These are phyloP conservation scores for Rhizopogon vesiculosus DNA, from an alignment of 768 basidiomycete species.

Conservation along the genomic window DNA sequence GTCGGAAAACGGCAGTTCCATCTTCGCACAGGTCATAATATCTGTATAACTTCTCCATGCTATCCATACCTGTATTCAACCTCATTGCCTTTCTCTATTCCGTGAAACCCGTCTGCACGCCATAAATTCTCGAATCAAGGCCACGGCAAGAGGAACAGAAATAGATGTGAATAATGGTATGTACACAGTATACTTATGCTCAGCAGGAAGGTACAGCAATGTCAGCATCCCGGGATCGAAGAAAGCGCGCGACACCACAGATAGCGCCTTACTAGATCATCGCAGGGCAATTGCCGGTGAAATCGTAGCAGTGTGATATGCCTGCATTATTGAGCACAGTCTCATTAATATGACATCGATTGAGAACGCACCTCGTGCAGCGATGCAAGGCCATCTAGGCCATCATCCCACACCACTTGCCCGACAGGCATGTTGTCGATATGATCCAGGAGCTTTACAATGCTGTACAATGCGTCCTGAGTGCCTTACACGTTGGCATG, in stretches of 20 bases:
- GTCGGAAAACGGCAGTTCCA: background rate
- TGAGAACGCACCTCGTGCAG: conserved; percentile 59
- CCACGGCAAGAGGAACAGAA: conserved; percentile 75
- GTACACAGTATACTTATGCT: conserved; percentile 97
- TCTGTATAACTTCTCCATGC: background rate
- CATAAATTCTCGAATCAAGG: conserved; percentile 65
- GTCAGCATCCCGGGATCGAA: conserved; percentile 97
- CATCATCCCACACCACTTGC: conserved; percentile 66
- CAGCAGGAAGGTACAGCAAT: conserved; percentile 93
- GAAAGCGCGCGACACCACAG: conserved; percentile 79
- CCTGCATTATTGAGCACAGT: conserved; percentile 12
- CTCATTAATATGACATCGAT: background rate
- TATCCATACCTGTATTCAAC: background rate
- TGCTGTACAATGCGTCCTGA: conserved; percentile 75
- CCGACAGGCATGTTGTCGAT: conserved; percentile 93
- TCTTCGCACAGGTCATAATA: background rate
- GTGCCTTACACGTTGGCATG: conserved; percentile 64
- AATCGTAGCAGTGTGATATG: conserved; percentile 13
- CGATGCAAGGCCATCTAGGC: conserved; percentile 63
- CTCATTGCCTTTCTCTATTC: conserved; percentile 10
- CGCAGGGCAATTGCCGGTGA: conserved; percentile 37
- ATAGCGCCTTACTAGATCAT: conserved; percentile 59
- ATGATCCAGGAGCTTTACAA: conserved; percentile 76
- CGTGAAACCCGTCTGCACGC: conserved; percentile 44
- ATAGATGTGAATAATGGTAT: conserved; percentile 92